Conservation (phyloP, 345 rosid species). For the Psidium guajava region DNA sequence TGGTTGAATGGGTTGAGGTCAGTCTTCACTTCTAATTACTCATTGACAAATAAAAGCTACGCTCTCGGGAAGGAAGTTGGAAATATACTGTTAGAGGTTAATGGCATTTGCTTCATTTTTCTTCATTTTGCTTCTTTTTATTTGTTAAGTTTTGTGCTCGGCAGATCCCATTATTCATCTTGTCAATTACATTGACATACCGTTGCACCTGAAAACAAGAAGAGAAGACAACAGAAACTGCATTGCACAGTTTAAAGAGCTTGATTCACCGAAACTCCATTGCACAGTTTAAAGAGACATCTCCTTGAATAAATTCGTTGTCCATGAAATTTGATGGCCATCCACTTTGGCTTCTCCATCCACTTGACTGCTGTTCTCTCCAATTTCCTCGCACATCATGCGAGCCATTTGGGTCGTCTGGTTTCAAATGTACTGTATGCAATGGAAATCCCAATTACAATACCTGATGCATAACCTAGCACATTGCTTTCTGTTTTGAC, state of each 20-base stretch:
- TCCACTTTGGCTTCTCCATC: too few relatives aligned
- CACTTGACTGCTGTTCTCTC: neutral
- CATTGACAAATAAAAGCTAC: neutral
- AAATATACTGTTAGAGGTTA: neutral
- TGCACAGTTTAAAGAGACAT: neutral
- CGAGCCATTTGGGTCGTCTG: rapidly evolving
- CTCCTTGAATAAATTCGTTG: neutral
- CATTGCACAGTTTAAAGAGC: too few relatives aligned
- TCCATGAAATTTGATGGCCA: neutral
- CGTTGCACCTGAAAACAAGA: neutral
- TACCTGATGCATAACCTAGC: neutral
- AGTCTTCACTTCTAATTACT: neutral
- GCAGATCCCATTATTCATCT: neutral
- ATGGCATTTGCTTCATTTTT: neutral
- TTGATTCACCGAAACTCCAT: neutral
- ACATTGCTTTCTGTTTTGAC: neutral
- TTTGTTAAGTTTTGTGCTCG: neutral
- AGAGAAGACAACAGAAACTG: neutral
- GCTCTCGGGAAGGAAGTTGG: neutral
- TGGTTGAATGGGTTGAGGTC: neutral
- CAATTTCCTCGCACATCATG: rapidly evolving
- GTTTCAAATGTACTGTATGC: neutral
- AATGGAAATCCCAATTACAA: neutral
- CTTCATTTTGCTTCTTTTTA: neutral
- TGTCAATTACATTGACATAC: neutral